A percentile compares a stretch with the other conserved stretches of the same genome.
Conservation (phyloP, 495 filamentous ascomycete species). For the Polyplosphaeria fusca region DNA sequence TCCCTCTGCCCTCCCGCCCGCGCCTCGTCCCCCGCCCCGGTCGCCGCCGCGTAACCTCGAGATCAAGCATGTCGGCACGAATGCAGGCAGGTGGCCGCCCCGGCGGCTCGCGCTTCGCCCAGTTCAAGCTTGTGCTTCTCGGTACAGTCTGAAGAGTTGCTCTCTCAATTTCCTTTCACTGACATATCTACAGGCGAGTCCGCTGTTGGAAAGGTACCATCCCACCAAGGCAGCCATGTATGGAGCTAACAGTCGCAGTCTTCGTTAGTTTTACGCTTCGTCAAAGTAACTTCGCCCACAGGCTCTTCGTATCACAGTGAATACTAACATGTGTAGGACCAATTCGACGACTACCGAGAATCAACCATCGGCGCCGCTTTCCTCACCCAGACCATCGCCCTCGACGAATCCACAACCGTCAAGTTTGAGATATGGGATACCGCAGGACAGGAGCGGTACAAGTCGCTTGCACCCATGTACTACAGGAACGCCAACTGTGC, state of each 20-base stretch:
- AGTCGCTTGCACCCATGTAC: conserved; percentile 98
- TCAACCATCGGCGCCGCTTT: conserved; percentile 98
- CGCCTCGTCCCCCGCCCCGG: conserved; percentile 7
- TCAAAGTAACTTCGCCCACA: conserved; percentile 64
- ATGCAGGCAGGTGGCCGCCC: conserved; percentile 70
- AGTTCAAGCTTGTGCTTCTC: conserved; percentile 97
- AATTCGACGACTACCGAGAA: conserved; percentile 99
- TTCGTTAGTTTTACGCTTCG: conserved; percentile 94
- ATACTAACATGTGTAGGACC: conserved; percentile 59
- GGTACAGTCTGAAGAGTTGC: conserved; percentile 58
- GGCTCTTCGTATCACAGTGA: not conserved
- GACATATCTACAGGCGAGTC: conserved; percentile 74
- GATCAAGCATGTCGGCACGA: conserved; percentile 70
- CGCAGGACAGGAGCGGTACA: conserved; percentile 96
- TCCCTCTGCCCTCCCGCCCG: not conserved
- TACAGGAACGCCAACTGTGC: conserved; percentile 99
- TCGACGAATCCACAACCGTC: conserved; percentile 95
- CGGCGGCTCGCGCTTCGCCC: conserved; percentile 80
- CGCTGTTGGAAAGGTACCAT: conserved; percentile 87
- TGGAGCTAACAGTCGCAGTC: conserved; percentile 55
- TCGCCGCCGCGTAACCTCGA: conserved; percentile 27
- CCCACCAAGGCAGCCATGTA: conserved; percentile 30
- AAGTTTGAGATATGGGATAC: conserved; percentile 99
- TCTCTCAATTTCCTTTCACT: too few species aligned
- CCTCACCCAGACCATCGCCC: conserved; percentile 95